Evolutionary conservation across 2,329 filamentous ascomycete species (phyloP).

Genomic region (Claviceps sp.): DNA sequence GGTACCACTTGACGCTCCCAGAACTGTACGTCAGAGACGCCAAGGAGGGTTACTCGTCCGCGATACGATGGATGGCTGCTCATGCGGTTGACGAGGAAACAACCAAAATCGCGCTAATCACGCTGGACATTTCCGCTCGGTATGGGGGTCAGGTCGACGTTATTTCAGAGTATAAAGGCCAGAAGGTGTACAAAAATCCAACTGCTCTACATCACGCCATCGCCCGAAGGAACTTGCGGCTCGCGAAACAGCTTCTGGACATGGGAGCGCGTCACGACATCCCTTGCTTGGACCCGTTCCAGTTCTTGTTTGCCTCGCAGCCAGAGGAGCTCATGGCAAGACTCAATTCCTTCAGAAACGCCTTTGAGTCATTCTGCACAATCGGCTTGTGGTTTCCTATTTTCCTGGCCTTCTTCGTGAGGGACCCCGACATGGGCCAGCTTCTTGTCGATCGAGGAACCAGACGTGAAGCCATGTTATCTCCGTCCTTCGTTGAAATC

Average conservation of each 20-base stretch:
- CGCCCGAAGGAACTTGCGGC: neutral
- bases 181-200: neutral
- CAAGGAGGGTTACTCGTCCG: neutral
- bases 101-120: neutral
- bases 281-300: neutral
- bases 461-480: neutral
- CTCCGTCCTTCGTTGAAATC: too few relatives aligned
- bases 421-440: neutral
- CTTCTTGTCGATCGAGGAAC: neutral
- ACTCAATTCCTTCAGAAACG: neutral
- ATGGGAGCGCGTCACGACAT: neutral
- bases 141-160: conserved; percentile 2
- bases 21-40: neutral
- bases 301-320: neutral
- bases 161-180: neutral
- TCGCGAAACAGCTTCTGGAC: neutral
- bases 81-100: neutral
- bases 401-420: neutral
- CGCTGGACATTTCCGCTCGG: neutral
- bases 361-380: neutral
- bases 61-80: conserved; percentile 2
- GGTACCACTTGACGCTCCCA: neutral
- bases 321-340: neutral
- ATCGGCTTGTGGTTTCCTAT: neutral
- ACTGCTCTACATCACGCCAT: conserved; percentile 3